These are phyloP conservation scores for Backusella westeae DNA, from an alignment of 192 early-diverging fungal species.

Conservation along the genomic window DNA sequence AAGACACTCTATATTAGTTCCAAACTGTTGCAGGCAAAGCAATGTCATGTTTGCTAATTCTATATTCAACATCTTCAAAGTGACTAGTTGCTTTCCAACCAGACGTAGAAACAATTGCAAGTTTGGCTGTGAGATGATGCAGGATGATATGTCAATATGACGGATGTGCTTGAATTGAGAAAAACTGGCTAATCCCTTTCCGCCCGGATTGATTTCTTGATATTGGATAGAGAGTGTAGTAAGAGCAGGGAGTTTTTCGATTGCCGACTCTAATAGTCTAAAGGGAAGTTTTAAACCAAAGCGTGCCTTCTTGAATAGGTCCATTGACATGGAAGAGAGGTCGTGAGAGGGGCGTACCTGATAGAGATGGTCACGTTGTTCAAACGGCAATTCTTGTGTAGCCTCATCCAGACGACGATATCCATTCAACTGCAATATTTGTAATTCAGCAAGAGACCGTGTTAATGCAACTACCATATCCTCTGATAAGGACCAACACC, in stretches of 20 bases:
- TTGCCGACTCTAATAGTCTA: background rate
- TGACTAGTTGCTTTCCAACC: constrained; percentile 7
- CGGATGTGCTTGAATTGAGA: background rate
- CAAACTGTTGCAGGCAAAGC: constrained; percentile 21
- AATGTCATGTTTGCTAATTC: constrained; percentile 23
- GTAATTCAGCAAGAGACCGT: background rate
- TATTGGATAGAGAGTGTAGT: constrained; percentile 14
- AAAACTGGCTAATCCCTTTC: background rate
- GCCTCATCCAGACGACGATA: constrained; percentile 5
- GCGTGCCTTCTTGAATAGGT: constrained; percentile 14
- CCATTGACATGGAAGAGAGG: constrained; percentile 13
- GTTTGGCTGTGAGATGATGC: constrained; percentile 16
- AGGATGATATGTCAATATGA: constrained; percentile 25
- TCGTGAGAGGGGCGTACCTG: constrained; percentile 17
- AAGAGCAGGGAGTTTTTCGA: background rate
- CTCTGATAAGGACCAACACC: constrained; percentile 9
- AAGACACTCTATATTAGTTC: constrained; percentile 17
- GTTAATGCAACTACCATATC: constrained; percentile 11
- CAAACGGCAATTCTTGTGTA: constrained; percentile 1
- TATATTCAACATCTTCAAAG: constrained; percentile 29
- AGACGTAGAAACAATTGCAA: constrained; percentile 20
- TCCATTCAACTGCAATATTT: constrained; percentile 13
- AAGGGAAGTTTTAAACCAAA: constrained; percentile 9
- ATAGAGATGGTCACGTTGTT: constrained; percentile 23
- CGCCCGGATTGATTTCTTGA: background rate